Evolutionary conservation across 2,329 filamentous ascomycete species (phyloP), one percentile per base, ranked within the genome.

Genomic region (Cytospora piceicola): DNA sequence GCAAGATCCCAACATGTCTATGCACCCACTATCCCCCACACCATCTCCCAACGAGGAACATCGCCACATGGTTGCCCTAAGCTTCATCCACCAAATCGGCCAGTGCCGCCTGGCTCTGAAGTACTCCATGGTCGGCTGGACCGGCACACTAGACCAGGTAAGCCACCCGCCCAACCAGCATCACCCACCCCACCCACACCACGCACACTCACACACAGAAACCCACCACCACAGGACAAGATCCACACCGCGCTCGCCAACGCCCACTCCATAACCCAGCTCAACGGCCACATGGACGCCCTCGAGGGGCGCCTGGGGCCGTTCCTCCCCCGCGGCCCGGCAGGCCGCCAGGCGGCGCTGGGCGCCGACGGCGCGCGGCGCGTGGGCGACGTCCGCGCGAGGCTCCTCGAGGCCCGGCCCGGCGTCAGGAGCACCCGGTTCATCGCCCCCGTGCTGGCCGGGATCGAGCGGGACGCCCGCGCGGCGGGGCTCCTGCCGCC

Each of bases 121-220:
- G 34, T 65, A 65, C 46, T 56, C 58, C 1, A 53, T 63, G n/a
- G 29, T 65, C 58, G 64, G 64, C 22, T 65, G 64, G 64, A 51
- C 58, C 17, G 64, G 64, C 8, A 65, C 64, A 15, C 32, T 65
- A 3, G 58, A 62, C 14, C 60, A 57, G 59, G 64, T 65, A 17
- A 54, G 61, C 12, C 20, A 49, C 8, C 55, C 36, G 46, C 15
- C 24, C 39, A 30, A 3, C 42, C 2, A 59, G 14, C 3, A 20
- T 29, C 27, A 29, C 27, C 5, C 27, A 29, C 27, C 27, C 27
- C 27, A 29, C 27, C 20, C 36, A 17, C 36, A 39, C 6, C 14
- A 5, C 17, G 14, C 11, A 15, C 3, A n/a, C 30, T 39, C 22
- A 61, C 32, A 29, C 39, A 49, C 4, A 7, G 3, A 7, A n/a